Conservation (phyloP, 2,329 filamentous ascomycete species). For the Xylariales sp. region DNA sequence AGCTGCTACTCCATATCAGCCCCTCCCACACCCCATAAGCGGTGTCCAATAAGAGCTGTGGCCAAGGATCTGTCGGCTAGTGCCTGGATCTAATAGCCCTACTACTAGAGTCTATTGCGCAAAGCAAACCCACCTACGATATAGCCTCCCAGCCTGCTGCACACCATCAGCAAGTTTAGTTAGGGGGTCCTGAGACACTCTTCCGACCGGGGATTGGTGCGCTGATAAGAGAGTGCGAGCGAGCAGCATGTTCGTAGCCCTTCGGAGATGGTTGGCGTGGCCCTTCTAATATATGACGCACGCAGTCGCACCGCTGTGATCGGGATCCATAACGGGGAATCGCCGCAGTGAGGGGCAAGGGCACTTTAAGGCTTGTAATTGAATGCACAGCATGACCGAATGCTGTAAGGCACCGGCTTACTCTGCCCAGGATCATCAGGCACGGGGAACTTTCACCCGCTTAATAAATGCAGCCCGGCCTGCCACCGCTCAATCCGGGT, state of each 20-base stretch:
- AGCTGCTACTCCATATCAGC: no score
- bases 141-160: constrained; percentile 1
- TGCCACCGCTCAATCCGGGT: constrained; percentile 4
- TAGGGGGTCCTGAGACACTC: constrained; percentile 18
- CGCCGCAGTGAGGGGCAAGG: no score
- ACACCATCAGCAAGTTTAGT: constrained; percentile 6
- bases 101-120: not conserved
- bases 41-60: no score
- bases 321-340: constrained; percentile 5
- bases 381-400: no score
- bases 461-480: constrained; percentile 12
- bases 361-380: no score
- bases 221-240: constrained; percentile 1
- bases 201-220: constrained; percentile 18
- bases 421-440: constrained; percentile 19
- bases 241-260: no score
- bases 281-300: constrained; percentile 20
- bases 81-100: no score
- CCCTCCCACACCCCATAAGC: no score
- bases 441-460: constrained; percentile 12
- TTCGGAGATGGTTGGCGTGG: not conserved
- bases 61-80: no score
- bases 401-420: constrained; percentile 17
- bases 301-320: constrained; percentile 9
- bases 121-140: constrained; percentile 1